Evolutionary conservation across 306 rosid species (phyloP).

Genomic region (Vigna trinervia): DNA sequence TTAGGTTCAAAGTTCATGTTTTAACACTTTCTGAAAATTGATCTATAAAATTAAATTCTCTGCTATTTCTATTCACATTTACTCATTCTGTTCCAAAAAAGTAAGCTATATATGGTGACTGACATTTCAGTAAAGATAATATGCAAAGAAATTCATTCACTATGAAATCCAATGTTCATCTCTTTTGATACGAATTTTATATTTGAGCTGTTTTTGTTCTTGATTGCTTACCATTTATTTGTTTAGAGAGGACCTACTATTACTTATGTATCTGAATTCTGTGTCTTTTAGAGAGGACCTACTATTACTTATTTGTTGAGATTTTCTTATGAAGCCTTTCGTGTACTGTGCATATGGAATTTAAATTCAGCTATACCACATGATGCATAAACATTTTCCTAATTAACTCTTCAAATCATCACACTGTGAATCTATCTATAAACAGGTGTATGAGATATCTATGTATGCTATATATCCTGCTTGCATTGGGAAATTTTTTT

Average conservation of each 20-base stretch:
- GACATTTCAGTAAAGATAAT: constrained; percentile 13
- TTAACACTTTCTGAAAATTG: background rate
- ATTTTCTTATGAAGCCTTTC: constrained; percentile 28
- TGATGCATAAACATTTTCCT: constrained; percentile 11
- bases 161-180: background rate
- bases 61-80: constrained; percentile 10
- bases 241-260: too few relatives aligned
- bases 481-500: constrained; percentile 10
- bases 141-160: constrained; percentile 7
- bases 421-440: constrained; percentile 2
- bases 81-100: background rate
- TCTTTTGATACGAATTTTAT: background rate
- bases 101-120: constrained; percentile 22
- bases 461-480: constrained; percentile 24
- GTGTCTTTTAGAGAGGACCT: background rate
- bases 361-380: background rate
- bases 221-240: background rate
- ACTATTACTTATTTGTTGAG: constrained; percentile 11
- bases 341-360: background rate
- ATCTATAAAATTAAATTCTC: constrained; percentile 31
- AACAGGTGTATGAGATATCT: constrained; percentile 11
- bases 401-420: constrained; percentile 3
- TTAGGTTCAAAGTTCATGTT: too few relatives aligned
- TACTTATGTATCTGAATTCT: constrained; percentile 3
- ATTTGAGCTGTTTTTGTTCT: background rate